Evolutionary conservation across 495 filamentous ascomycete species (phyloP).

Genomic region (Oidiodendron maius): DNA sequence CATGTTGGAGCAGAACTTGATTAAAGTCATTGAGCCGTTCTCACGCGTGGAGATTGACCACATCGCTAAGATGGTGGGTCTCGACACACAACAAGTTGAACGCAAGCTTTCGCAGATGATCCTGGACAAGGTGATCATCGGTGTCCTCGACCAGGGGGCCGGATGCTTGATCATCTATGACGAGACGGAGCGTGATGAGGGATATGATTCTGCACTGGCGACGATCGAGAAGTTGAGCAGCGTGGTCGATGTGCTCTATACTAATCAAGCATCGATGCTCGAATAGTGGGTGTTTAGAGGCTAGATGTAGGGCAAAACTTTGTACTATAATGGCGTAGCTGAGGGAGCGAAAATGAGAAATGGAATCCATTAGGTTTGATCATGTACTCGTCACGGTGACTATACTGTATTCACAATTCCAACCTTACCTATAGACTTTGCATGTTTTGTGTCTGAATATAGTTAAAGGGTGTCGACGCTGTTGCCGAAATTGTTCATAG

Average conservation of each 20-base stretch:
- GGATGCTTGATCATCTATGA: conserved; percentile 96
- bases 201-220: conserved; percentile 87
- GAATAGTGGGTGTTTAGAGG: conserved; percentile 51
- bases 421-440: no score
- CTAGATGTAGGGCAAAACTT: not conserved
- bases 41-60: conserved; percentile 94
- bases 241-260: conserved; percentile 95
- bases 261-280: conserved; percentile 91
- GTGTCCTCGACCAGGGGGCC: conserved; percentile 94
- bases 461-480: no score
- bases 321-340: conserved; percentile 19
- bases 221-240: conserved; percentile 97
- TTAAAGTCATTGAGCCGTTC: conserved; percentile 99
- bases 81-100: conserved; percentile 95
- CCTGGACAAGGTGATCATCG: conserved; percentile 95
- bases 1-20: conserved; percentile 97
- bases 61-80: conserved; percentile 91
- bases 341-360: conserved; percentile 9
- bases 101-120: conserved; percentile 99
- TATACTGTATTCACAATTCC: no score
- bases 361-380: not conserved
- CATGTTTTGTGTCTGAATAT: no score
- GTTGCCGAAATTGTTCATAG: no score
- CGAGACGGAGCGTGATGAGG: conserved; percentile 86
- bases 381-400: no score